A percentile compares a stretch with the other conserved stretches of the same genome.
These are phyloP conservation scores for Letharia lupina DNA, from an alignment of 495 filamentous ascomycete species.

Conservation along the genomic window DNA sequence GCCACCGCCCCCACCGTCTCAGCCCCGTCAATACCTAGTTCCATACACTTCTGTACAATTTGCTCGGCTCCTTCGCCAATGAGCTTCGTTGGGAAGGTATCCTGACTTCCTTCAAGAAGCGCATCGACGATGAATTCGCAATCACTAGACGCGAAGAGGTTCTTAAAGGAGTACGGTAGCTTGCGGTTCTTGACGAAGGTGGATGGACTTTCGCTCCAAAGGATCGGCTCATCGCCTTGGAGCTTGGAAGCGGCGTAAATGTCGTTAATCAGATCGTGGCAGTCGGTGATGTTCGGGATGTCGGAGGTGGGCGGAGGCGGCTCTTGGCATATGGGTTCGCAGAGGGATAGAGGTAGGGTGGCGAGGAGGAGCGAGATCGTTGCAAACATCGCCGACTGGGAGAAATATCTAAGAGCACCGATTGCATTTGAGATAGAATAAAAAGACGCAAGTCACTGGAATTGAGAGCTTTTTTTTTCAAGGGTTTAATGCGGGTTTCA, in stretches of 20 bases:
- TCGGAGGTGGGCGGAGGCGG: not conserved
- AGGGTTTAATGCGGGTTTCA: not conserved
- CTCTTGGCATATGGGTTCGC: not conserved
- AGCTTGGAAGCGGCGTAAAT: not conserved
- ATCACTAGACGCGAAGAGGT: not conserved
- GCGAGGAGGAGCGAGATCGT: not conserved
- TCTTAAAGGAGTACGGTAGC: not conserved
- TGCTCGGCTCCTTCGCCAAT: not conserved
- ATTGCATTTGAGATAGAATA: not conserved
- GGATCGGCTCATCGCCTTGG: not conserved
- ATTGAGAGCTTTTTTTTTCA: not conserved
- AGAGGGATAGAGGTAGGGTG: not conserved
- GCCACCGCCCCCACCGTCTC: not conserved
- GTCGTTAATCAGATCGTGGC: not conserved
- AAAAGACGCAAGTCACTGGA: not conserved
- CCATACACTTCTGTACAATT: not conserved
- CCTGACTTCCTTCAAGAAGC: not conserved
- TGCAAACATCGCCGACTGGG: not conserved
- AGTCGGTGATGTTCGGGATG: not conserved
- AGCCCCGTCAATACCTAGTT: not conserved
- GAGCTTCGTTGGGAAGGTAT: not conserved
- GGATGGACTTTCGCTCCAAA: not conserved
- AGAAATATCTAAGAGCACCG: not conserved
- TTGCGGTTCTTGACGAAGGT: not conserved
- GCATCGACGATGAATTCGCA: not conserved